A percentile compares a stretch with the other conserved stretches of the same genome.
Evolutionary conservation across 139 green algal species (phyloP).

Genomic region (Mesotaenium endlicherianum): DNA sequence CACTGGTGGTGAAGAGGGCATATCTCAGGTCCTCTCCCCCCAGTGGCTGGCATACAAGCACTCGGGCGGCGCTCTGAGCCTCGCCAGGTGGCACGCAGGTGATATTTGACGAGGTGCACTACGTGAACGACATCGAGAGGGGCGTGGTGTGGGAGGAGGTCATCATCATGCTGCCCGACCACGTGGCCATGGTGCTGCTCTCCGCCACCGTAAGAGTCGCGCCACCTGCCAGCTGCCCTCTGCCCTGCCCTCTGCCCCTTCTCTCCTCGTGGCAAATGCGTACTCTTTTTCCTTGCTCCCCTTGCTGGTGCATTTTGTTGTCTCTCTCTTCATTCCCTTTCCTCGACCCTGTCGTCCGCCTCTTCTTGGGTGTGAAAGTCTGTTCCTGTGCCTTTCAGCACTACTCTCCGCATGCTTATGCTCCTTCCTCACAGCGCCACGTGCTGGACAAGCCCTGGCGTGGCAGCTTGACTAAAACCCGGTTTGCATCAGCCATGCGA

Average conservation of each 20-base stretch:
- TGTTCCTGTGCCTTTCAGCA: background rate
- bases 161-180: slow-evolving; percentile 97
- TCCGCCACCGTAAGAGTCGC: slow-evolving; percentile 78
- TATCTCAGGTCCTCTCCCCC: no score
- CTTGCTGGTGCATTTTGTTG: background rate
- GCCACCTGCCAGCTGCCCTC: background rate
- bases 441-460: no score
- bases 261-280: background rate
- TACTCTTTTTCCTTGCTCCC: background rate
- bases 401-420: background rate
- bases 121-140: slow-evolving; percentile 88
- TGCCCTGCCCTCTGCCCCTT: background rate
- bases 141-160: slow-evolving; percentile 80
- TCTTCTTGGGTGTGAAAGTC: background rate
- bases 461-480: no score
- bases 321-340: background rate
- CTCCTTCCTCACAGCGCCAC: no score
- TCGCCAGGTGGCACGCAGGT: slow-evolving; percentile 72
- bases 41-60: no score
- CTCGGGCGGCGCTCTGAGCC: no score
- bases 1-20: no score
- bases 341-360: background rate
- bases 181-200: slow-evolving; percentile 89
- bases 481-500: background rate
- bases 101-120: slow-evolving; percentile 95